phyloP scores from a whole-genome alignment of 257 asterid genomes.

The Solanum bulbocastanum region DNA sequence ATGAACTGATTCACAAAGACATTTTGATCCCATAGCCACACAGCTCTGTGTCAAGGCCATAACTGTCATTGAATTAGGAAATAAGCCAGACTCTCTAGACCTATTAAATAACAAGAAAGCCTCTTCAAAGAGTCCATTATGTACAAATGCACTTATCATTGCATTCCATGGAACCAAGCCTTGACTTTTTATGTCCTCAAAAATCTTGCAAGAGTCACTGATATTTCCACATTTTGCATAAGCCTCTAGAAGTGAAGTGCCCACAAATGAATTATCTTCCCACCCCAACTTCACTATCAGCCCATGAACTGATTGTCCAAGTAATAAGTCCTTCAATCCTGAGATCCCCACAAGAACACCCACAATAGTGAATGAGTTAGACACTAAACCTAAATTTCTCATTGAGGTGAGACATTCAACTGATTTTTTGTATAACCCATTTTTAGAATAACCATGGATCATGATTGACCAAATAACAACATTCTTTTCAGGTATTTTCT shows the following conservation, averaged over 20 bases:
- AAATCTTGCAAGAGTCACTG: neutral
- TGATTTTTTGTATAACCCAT: neutral
- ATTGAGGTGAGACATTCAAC: neutral
- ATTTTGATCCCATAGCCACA: neutral
- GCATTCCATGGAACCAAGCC: constrained; percentile 11
- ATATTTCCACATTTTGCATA: constrained; percentile 5
- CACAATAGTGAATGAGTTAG: constrained; percentile 8
- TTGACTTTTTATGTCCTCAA: neutral
- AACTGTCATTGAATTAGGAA: neutral
- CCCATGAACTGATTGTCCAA: constrained; percentile 1
- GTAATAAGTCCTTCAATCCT: constrained; percentile 1
- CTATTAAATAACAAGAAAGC: constrained; percentile 2
- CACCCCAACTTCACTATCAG: constrained; percentile 10
- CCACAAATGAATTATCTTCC: constrained; percentile 5
- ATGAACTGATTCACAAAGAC: constrained; percentile 11
- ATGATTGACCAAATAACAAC: constrained; percentile 8
- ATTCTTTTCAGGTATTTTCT: constrained; percentile 7
- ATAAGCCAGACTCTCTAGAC: neutral
- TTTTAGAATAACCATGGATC: constrained; percentile 15
- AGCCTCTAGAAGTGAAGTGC: constrained; percentile 4
- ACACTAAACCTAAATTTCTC: neutral
- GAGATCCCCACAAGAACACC: constrained; percentile 7
- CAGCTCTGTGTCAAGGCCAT: neutral
- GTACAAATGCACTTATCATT: constrained; percentile 7
- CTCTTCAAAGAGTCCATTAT: neutral